Evolutionary conservation across 257 asterid species (phyloP), one percentile per base, ranked within the genome.

Genomic region (Salvia hispanica): DNA sequence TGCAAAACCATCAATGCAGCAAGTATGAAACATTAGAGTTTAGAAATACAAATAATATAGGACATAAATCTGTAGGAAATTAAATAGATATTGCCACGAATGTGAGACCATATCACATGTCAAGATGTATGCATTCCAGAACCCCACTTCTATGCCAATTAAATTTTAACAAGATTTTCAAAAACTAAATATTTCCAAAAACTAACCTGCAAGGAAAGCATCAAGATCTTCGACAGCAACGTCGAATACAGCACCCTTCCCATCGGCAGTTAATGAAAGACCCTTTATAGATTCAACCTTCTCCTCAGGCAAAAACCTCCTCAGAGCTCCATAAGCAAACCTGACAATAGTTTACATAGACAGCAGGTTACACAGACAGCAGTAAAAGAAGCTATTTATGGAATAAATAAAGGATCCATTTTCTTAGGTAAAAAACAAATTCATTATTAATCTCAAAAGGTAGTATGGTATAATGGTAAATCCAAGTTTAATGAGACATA

Each of bases 191-290:
- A 18, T 14, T 7, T 59, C 37, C 46, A 37, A 14, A 51, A 63
- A 70, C 81, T 4, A 74, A 94, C 99, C 99, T 31, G 82, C 55
- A 16, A 94, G 84, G 78, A 88, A 88, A 5, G 69, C 31, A 72
- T 85, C 96, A 58, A 91, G 79, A 79, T 91, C 93, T 18, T 77
- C 81, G 5, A 71, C 59, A 64, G 95, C 74, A 55, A 94, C 96
- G 77, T 94, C 99, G 72, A 94, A 94, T 56, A 91, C 92, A 11
- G 99, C 96, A 1, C 95, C 97, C 53, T 79, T 88, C 48, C 97
- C 96, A 58, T 94, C 99, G 8, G 90, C 93, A 2, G 99, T 91
- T 82, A 94, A 53, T 55, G 96, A 71, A 67, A 94, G 87, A 52
- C 99, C 99, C 77, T 83, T 83, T 39, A 94, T 81, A 37, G 97